phyloP scores from a whole-genome alignment of 2,329 filamentous ascomycete genomes.

The Diplodia mutila region DNA sequence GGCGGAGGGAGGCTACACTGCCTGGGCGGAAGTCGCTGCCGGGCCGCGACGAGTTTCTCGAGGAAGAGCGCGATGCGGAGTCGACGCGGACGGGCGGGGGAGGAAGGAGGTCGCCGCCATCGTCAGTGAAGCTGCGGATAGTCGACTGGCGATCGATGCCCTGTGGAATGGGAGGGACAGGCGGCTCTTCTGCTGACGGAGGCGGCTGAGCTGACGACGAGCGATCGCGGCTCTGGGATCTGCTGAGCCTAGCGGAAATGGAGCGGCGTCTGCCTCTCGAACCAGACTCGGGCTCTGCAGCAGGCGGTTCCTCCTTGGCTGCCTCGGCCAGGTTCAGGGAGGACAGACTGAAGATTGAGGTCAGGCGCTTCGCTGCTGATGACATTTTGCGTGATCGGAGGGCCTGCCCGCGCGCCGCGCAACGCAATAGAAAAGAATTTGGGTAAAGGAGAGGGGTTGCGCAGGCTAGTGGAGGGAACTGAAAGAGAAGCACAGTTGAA shows the following conservation, averaged over 20 bases:
- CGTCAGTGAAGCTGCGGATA: slow-evolving; percentile 11
- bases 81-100: slow-evolving; percentile 20
- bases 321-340: slow-evolving; percentile 19
- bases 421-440: slow-evolving; percentile 12
- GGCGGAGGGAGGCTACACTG: slow-evolving; percentile 17
- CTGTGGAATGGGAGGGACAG: slow-evolving; percentile 21
- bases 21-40: slow-evolving; percentile 4
- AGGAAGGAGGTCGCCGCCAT: slow-evolving; percentile 21
- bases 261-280: slow-evolving; percentile 20
- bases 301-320: slow-evolving; percentile 11
- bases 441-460: slow-evolving; percentile 14
- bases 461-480: slow-evolving; percentile 1
- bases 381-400: slow-evolving; percentile 17
- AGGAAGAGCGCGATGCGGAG: slow-evolving; percentile 22
- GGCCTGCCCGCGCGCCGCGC: slow-evolving; percentile 21
- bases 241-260: slow-evolving; percentile 22
- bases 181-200: slow-evolving; percentile 7
- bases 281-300: slow-evolving; percentile 13
- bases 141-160: slow-evolving; percentile 13
- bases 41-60: slow-evolving; percentile 17
- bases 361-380: slow-evolving; percentile 24
- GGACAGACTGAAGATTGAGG: slow-evolving; percentile 25
- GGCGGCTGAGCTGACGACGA: slow-evolving; percentile 12
- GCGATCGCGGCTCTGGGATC: slow-evolving; percentile 20
- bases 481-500: slow-evolving; percentile 3